Evolutionary conservation across 768 basidiomycete species (phyloP).

Genomic region (Saitozyma sp.): DNA sequence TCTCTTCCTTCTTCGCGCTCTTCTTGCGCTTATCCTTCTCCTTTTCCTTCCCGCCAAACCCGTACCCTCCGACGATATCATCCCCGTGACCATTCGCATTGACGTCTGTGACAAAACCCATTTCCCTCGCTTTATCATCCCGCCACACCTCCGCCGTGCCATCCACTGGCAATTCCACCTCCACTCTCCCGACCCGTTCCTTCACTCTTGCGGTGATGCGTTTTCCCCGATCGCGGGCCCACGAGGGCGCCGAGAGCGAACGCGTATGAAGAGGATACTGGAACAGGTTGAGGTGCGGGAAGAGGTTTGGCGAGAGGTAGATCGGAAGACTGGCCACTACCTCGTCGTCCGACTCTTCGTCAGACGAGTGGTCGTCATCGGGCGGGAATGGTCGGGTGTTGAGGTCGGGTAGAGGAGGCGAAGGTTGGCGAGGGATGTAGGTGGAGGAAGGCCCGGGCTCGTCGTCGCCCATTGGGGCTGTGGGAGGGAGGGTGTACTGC

Average conservation of each 20-base stretch:
- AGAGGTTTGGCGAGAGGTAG: conserved; percentile 46
- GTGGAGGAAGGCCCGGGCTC: conserved; percentile 30
- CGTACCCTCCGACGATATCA: conserved; percentile 36
- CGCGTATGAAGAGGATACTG: conserved; percentile 50
- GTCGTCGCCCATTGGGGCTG: conserved; percentile 29
- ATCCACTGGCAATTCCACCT: conserved; percentile 53
- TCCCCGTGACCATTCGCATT: conserved; percentile 26
- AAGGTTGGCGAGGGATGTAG: conserved; percentile 35
- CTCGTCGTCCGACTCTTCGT: conserved; percentile 35
- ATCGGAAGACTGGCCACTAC: conserved; percentile 47
- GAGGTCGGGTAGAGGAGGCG: conserved; percentile 18
- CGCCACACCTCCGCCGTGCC: conserved; percentile 45
- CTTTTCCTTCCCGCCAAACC: conserved; percentile 28
- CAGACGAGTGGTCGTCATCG: conserved; percentile 16
- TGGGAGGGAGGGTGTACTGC: conserved; percentile 10
- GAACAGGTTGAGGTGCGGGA: conserved; percentile 46
- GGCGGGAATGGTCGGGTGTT: conserved; percentile 12
- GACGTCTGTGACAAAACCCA: conserved; percentile 42
- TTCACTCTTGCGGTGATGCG: conserved; percentile 48
- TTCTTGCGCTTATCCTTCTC: conserved; percentile 38
- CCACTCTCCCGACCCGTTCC: conserved; percentile 42
- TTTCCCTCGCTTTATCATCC: conserved; percentile 47
- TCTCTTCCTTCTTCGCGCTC: conserved; percentile 28
- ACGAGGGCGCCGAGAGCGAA: conserved; percentile 33
- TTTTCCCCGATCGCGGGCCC: conserved; percentile 39